These are phyloP conservation scores for Globisporangium apiculatum DNA, from an alignment of 352 stramenopile species.

Conservation along the genomic window DNA sequence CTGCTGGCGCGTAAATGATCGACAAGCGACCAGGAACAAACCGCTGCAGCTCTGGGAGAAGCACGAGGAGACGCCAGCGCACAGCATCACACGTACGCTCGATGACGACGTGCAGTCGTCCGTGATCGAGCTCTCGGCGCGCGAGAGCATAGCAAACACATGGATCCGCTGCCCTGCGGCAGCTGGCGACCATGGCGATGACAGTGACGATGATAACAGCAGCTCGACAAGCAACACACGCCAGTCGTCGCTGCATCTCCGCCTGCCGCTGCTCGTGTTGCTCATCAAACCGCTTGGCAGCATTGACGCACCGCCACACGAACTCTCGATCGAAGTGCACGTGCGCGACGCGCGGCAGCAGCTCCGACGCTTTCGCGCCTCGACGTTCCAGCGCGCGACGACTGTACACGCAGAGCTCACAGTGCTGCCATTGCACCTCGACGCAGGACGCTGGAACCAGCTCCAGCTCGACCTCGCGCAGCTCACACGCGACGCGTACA, in stretches of 20 bases:
- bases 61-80: constrained; percentile 19
- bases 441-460: constrained; percentile 44
- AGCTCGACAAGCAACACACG: neutral
- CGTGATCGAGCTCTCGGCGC: constrained; percentile 35
- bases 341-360: constrained; percentile 24
- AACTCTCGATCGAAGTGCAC: constrained; percentile 45
- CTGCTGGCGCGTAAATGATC: no score
- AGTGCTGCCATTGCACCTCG: constrained; percentile 34
- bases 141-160: constrained; percentile 26
- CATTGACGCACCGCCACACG: neutral
- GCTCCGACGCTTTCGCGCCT: constrained; percentile 34
- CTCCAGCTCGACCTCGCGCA: constrained; percentile 40
- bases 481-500: constrained; percentile 37
- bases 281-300: constrained; percentile 31
- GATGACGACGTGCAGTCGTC: constrained; percentile 54
- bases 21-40: constrained; percentile 19
- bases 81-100: constrained; percentile 35
- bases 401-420: constrained; percentile 28
- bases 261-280: constrained; percentile 36
- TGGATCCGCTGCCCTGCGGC: constrained; percentile 40
- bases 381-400: constrained; percentile 40
- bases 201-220: neutral
- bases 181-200: neutral
- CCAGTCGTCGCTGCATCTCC: constrained; percentile 33
- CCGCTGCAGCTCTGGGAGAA: constrained; percentile 62